Percentiles rank a stretch among this genome's conserved stretches.
phyloP scores from a whole-genome alignment of 2,329 filamentous ascomycete genomes.

The Gnomoniopsis smithogilvyi region DNA sequence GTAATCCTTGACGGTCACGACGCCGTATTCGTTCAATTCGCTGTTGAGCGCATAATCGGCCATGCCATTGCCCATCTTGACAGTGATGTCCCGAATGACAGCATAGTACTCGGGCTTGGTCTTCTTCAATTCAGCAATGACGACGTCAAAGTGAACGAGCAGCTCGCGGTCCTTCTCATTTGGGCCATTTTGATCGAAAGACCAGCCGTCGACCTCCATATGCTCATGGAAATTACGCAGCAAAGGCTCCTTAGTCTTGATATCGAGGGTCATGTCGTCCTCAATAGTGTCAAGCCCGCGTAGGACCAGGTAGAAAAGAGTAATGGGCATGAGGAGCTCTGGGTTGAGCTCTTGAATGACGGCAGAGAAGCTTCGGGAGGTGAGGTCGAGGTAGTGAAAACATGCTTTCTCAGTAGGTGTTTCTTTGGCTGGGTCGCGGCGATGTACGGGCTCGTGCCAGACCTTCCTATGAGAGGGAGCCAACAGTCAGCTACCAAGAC shows the following conservation, averaged over 20 bases:
- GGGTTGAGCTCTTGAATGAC: constrained; percentile 96
- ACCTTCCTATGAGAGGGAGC: constrained; percentile 66
- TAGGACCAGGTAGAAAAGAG: constrained; percentile 88
- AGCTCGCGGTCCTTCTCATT: constrained; percentile 94
- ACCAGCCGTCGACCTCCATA: constrained; percentile 86
- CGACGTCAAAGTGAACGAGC: constrained; percentile 85
- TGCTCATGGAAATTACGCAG: constrained; percentile 78
- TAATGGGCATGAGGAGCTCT: constrained; percentile 82
- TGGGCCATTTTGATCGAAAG: constrained; percentile 77
- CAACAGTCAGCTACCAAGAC: constrained; percentile 14
- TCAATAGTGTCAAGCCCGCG: constrained; percentile 97
- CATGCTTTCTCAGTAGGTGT: constrained; percentile 71
- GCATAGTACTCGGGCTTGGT: constrained; percentile 79
- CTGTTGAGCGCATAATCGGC: constrained; percentile 88
- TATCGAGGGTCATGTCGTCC: constrained; percentile 91
- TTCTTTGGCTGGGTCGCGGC: constrained; percentile 74
- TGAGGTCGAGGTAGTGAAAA: constrained; percentile 81
- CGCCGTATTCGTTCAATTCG: constrained; percentile 73
- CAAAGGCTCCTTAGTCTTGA: constrained; percentile 80
- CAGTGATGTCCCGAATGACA: constrained; percentile 89
- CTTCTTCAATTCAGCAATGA: constrained; percentile 83
- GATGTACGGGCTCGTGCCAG: constrained; percentile 93
- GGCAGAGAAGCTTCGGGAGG: constrained; percentile 86
- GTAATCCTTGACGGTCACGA: constrained; percentile 83
- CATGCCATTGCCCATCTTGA: constrained; percentile 98